These are phyloP conservation scores for Narthecium ossifragum DNA, from an alignment of 106 monocot species.

Conservation along the genomic window DNA sequence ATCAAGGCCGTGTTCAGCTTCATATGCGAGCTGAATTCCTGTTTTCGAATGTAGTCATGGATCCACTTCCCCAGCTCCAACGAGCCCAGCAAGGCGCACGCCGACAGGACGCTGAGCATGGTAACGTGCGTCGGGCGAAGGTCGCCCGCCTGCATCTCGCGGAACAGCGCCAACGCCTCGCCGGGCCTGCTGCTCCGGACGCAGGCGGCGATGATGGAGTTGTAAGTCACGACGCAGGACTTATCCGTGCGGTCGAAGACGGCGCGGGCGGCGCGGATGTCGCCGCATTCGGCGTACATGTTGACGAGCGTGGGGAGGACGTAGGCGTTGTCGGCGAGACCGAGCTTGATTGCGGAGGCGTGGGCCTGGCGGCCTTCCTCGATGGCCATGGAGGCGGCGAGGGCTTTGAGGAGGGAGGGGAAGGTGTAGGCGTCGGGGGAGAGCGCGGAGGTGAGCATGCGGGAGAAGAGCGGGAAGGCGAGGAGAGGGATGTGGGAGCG, in stretches of 20 bases:
- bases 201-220: constrained; percentile 56
- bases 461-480: constrained; percentile 35
- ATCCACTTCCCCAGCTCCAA: constrained; percentile 66
- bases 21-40: constrained; percentile 24
- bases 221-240: constrained; percentile 45
- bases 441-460: constrained; percentile 28
- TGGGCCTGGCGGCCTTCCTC: constrained; percentile 49
- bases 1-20: constrained; percentile 62
- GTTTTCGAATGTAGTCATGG: constrained; percentile 50
- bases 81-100: constrained; percentile 53
- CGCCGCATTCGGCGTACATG: constrained; percentile 69
- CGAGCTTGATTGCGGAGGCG: constrained; percentile 31
- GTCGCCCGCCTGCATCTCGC: constrained; percentile 38
- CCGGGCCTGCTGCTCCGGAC: constrained; percentile 35
- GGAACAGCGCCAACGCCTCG: constrained; percentile 61
- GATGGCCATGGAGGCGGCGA: constrained; percentile 29
- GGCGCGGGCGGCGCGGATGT: constrained; percentile 27
- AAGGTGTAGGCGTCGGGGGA: constrained; percentile 62
- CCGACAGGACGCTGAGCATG: constrained; percentile 51
- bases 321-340: constrained; percentile 30
- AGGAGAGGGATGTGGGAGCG: constrained; percentile 30
- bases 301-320: constrained; percentile 57
- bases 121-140: constrained; percentile 52
- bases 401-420: constrained; percentile 72
- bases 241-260: constrained; percentile 30